Conservation (phyloP, 2,329 filamentous ascomycete genomes). For the Graphiopsis chlorocephala region DNA sequence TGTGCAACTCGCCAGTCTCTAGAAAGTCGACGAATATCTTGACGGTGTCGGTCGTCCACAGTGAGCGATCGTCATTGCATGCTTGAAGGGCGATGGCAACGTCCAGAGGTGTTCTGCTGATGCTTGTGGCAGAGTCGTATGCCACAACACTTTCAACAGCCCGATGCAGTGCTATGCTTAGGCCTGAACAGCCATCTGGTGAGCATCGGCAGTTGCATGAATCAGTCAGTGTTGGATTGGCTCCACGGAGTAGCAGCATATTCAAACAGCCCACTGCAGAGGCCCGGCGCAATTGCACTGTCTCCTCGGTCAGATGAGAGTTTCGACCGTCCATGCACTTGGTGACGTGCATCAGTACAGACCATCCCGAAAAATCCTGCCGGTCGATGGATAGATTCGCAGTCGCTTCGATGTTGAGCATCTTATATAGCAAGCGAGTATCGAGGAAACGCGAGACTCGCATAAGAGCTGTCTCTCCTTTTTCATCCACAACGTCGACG, state of each 20-base stretch:
- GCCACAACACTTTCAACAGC: background rate
- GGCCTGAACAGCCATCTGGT: background rate
- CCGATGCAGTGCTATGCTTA: background rate
- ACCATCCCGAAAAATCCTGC: background rate
- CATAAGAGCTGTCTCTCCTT: background rate
- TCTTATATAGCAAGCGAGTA: background rate
- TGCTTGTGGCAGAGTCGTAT: background rate
- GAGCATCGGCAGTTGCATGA: background rate
- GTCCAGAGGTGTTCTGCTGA: background rate
- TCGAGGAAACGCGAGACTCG: background rate
- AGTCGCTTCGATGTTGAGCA: background rate
- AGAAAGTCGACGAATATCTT: background rate
- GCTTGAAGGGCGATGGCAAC: background rate
- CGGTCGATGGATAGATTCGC: background rate
- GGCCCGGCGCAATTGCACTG: background rate
- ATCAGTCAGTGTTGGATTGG: background rate
- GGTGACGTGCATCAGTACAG: background rate
- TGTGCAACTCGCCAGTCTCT: background rate
- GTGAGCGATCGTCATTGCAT: background rate
- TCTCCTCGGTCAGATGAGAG: background rate
- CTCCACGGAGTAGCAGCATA: background rate
- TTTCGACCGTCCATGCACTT: background rate
- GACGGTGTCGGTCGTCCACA: background rate
- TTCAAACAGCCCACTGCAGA: background rate
- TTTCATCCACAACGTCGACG: background rate